A percentile compares a stretch with the other conserved stretches of the same genome.
phyloP scores from a whole-genome alignment of 2,329 filamentous ascomycete species.

The Colletotrichum truncatum region DNA sequence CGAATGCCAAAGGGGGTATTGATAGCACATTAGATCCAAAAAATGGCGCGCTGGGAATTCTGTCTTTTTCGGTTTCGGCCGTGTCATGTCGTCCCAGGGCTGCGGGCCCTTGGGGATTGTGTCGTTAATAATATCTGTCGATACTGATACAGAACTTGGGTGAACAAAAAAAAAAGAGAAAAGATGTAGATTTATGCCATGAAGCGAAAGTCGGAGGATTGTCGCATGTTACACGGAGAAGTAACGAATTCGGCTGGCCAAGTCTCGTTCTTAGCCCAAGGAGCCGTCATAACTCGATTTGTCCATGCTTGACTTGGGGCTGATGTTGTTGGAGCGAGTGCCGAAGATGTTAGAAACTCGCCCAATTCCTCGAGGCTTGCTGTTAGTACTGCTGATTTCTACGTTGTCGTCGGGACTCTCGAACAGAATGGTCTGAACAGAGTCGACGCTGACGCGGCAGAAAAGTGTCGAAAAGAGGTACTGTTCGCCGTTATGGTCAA shows the following conservation, averaged over 20 bases:
- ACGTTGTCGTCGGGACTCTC: slow-evolving; percentile 51
- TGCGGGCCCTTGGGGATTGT: slow-evolving; percentile 13
- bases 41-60: slow-evolving; percentile 29
- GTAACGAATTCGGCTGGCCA: background rate
- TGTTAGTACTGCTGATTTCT: slow-evolving; percentile 43
- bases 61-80: slow-evolving; percentile 31
- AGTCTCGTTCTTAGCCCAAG: background rate
- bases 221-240: slow-evolving; percentile 7
- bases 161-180: slow-evolving; percentile 6
- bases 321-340: slow-evolving; percentile 56
- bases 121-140: slow-evolving; percentile 26
- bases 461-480: slow-evolving; percentile 96
- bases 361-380: slow-evolving; percentile 65
- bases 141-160: slow-evolving; percentile 30
- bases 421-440: slow-evolving; percentile 65
- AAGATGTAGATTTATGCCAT: slow-evolving; percentile 27
- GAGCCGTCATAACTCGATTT: slow-evolving; percentile 56
- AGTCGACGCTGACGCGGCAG: slow-evolving; percentile 80
- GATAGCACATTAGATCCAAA: slow-evolving; percentile 29
- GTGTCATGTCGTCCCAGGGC: slow-evolving; percentile 28
- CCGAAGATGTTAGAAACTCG: slow-evolving; percentile 62
- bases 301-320: slow-evolving; percentile 60
- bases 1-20: slow-evolving; percentile 32
- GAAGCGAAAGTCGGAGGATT: slow-evolving; percentile 21
- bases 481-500: slow-evolving; percentile 88